Evolutionary conservation across 169 alveolate species (phyloP), one percentile per base, ranked within the genome.

Genomic region (Plasmodium berghei): DNA sequence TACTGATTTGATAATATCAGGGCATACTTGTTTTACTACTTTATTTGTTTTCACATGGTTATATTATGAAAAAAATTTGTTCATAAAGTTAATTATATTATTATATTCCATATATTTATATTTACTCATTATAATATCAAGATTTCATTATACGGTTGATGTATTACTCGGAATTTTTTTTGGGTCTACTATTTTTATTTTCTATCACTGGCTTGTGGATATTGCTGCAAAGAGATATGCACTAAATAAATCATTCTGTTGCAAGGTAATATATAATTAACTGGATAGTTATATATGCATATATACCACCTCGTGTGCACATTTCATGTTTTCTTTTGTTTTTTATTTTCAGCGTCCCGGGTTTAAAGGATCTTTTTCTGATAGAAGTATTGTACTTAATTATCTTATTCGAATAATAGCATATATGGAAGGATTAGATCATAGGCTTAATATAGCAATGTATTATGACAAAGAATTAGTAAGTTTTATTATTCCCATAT

Each of bases 1-100:
- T 72, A 93, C 96, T 4, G 96, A 93, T 87, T 56, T 92, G 59
- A 89, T 93, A 10, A 80, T 93, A n/a, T 93, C 96, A 22, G 96
- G 96, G n/a, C 96, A 93, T 86, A 75, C 89, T 8, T 87, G 95
- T 9, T 85, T 88, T 58, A 77, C 90, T 24, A 93, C 94, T 4
- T 56, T 88, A 58, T 83, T 89, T 16, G 67, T 71, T 67, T 90
- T 72, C 16, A 70, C 92, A 18, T 58, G 92, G 72, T 42, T 75
- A 56, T 88, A 89, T 77, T 64, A 80, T 49, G 62, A 54, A 66
- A 83, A 87, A 73, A 70, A 86, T 54, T 66, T 88, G 66, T 70
- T 20, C 40, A 72, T 77, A 22, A 83, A 85, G 34, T 4, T 80
- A 8, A 62, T 55, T 5, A 18, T 90, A n/a, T 56, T 71, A 18